Conservation (phyloP, 106 monocot genomes). For the Dendrobium huoshanense region DNA sequence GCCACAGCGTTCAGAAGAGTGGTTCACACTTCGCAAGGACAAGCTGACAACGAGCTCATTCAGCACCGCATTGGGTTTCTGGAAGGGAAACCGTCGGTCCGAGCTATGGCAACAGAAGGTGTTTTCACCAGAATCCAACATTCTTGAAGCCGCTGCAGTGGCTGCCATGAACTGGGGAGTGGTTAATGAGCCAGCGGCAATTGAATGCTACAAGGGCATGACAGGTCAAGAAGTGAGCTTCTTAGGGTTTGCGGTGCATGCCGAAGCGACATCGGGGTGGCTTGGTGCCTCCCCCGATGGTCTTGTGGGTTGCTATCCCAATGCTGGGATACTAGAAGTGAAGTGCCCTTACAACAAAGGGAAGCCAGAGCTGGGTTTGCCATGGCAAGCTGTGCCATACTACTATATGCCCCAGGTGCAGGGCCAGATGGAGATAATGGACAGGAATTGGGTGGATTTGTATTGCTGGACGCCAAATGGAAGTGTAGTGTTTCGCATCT, state of each 20-base stretch:
- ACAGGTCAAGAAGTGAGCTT: slow-evolving; percentile 65
- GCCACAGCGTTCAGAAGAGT: slow-evolving; percentile 83
- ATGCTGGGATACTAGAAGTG: slow-evolving; percentile 83
- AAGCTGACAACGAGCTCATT: slow-evolving; percentile 94
- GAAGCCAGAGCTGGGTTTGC: slow-evolving; percentile 74
- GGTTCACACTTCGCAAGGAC: slow-evolving; percentile 89
- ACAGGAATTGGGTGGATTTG: slow-evolving; percentile 86
- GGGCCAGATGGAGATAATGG: slow-evolving; percentile 98
- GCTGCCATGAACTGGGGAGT: slow-evolving; percentile 95
- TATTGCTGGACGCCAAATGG: slow-evolving; percentile 97
- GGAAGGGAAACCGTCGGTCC: slow-evolving; percentile 68
- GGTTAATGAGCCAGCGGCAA: slow-evolving; percentile 45
- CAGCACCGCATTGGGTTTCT: slow-evolving; percentile 92
- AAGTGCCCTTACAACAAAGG: slow-evolving; percentile 98
- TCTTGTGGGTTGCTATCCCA: slow-evolving; percentile 36
- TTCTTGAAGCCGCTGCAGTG: slow-evolving; percentile 31
- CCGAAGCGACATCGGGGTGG: slow-evolving; percentile 59
- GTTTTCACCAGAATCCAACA: slow-evolving; percentile 25
- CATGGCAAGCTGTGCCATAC: slow-evolving; percentile 76
- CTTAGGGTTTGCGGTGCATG: slow-evolving; percentile 71
- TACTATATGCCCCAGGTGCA: slow-evolving; percentile 99
- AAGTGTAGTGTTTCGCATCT: slow-evolving; percentile 64
- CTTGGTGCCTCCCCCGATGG: slow-evolving; percentile 94
- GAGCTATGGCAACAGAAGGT: slow-evolving; percentile 90
- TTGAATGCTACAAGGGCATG: slow-evolving; percentile 75